Conservation (phyloP, 2,329 filamentous ascomycete genomes). For the Fusarium miscanthi region DNA sequence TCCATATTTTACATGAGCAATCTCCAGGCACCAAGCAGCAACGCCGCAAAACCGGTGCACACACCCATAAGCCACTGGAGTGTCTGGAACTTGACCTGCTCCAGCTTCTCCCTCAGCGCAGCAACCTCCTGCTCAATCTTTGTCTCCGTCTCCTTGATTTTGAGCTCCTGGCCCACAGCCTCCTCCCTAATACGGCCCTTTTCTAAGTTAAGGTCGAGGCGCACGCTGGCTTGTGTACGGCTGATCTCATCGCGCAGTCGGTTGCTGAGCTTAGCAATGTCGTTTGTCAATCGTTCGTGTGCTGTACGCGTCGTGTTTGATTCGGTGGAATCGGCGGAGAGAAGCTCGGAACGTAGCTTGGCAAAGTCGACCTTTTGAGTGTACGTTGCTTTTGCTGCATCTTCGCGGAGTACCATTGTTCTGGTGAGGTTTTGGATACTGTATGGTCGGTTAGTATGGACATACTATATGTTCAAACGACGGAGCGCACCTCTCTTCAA, state of each 20-base stretch:
- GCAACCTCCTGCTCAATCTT: constrained; percentile 98
- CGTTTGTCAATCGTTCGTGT: constrained; percentile 92
- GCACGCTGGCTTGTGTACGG: constrained; percentile 90
- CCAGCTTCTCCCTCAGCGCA: constrained; percentile 87
- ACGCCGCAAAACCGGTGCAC: constrained; percentile 73
- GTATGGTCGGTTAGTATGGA: not conserved
- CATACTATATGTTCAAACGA: no score
- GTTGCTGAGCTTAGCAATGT: constrained; percentile 92
- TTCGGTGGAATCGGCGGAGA: constrained; percentile 92
- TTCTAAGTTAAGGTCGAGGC: constrained; percentile 93
- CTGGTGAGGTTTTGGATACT: constrained; percentile 96
- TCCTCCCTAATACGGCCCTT: constrained; percentile 97
- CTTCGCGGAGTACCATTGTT: constrained; percentile 97
- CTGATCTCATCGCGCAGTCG: constrained; percentile 93
- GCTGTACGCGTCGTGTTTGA: constrained; percentile 86
- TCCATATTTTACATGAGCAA: constrained; percentile 67
- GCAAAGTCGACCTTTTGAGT: constrained; percentile 97
- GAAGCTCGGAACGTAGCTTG: constrained; percentile 92
- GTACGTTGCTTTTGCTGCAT: constrained; percentile 83
- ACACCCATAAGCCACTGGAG: constrained; percentile 98
- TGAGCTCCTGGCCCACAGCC: constrained; percentile 94
- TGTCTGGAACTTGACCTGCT: constrained; percentile 98
- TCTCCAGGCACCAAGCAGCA: constrained; percentile 76
- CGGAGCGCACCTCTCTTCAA: constrained; percentile 80
- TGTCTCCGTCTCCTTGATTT: constrained; percentile 98